phyloP scores from a whole-genome alignment of 257 asterid genomes.

The Solanum tarijense region DNA sequence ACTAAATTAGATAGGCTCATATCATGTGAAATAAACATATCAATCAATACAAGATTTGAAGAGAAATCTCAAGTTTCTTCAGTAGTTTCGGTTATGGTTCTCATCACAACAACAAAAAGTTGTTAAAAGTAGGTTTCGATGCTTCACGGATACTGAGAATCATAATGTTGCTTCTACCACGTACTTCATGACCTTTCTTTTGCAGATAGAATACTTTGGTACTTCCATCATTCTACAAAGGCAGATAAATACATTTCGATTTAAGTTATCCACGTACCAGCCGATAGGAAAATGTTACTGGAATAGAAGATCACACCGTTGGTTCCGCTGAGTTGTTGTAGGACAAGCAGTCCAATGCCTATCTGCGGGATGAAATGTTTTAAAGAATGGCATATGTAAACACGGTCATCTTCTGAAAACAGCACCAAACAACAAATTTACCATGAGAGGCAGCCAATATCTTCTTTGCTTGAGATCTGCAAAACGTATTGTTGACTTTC shows the following conservation, averaged over 20 bases:
- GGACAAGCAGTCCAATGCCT: slow-evolving; percentile 70
- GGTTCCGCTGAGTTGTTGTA: slow-evolving; percentile 76
- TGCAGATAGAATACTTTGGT: background rate
- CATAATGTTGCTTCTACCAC: background rate
- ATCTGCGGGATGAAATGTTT: slow-evolving; percentile 32
- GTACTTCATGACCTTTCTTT: background rate
- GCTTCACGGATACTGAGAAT: background rate
- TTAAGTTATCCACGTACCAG: slow-evolving; percentile 38
- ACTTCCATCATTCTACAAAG: background rate
- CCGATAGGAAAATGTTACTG: slow-evolving; percentile 63
- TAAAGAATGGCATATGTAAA: background rate
- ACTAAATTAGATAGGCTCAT: slow-evolving; percentile 6
- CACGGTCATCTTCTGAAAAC: background rate
- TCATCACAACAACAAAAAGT: background rate
- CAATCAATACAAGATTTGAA: background rate
- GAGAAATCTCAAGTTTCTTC: background rate
- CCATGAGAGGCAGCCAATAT: slow-evolving; percentile 97
- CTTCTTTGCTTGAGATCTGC: slow-evolving; percentile 74
- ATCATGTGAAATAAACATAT: background rate
- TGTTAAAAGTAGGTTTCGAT: background rate
- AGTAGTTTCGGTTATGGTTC: background rate
- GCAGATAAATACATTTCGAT: background rate
- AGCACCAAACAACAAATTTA: slow-evolving; percentile 2
- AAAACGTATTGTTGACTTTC: slow-evolving; percentile 67
- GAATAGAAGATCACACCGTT: slow-evolving; percentile 89